Evolutionary conservation across 805 yeast species (phyloP).

Genomic region (Wilhelminamyces savonicus): DNA sequence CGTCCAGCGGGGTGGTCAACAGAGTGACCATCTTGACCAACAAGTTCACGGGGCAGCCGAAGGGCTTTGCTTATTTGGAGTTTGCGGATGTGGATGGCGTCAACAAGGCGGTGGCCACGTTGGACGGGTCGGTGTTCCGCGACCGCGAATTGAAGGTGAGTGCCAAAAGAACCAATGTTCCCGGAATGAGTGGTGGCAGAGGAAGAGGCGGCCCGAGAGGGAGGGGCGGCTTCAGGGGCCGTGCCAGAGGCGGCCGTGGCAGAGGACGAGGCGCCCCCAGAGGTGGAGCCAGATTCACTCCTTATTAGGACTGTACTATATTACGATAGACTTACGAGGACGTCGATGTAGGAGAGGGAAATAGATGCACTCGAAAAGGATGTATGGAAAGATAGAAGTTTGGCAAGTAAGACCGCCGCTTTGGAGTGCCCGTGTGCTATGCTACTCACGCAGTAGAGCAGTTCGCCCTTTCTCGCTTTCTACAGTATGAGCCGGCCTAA

Average conservation of each 20-base stretch:
- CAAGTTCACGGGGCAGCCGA: slow-evolving; percentile 72
- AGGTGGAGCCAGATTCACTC: slow-evolving; percentile 14
- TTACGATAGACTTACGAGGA: too few relatives aligned
- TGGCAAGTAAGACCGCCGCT: too few relatives aligned
- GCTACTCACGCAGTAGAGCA: too few relatives aligned
- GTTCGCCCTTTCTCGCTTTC: too few relatives aligned
- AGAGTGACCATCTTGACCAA: slow-evolving; percentile 74
- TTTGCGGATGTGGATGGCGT: slow-evolving; percentile 66
- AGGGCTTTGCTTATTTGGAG: slow-evolving; percentile 84
- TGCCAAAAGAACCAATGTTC: slow-evolving; percentile 77
- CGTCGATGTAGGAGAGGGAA: too few relatives aligned
- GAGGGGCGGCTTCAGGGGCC: slow-evolving; percentile 31
- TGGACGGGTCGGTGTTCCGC: slow-evolving; percentile 60
- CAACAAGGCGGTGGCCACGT: slow-evolving; percentile 50
- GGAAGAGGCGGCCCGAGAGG: slow-evolving; percentile 37
- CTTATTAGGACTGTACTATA: slow-evolving; percentile 7
- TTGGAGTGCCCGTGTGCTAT: too few relatives aligned
- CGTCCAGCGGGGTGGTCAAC: slow-evolving; percentile 64
- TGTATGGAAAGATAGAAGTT: too few relatives aligned
- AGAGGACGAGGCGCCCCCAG: slow-evolving; percentile 13
- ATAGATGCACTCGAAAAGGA: too few relatives aligned
- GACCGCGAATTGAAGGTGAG: slow-evolving; percentile 69
- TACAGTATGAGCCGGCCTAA: too few relatives aligned
- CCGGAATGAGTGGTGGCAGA: slow-evolving; percentile 46
- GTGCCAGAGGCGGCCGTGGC: slow-evolving; percentile 3